Evolutionary conservation across 163 green algal genomes (phyloP), one percentile per base, ranked within the genome.

Genomic region (Coccomyxa subellipsoidea): DNA sequence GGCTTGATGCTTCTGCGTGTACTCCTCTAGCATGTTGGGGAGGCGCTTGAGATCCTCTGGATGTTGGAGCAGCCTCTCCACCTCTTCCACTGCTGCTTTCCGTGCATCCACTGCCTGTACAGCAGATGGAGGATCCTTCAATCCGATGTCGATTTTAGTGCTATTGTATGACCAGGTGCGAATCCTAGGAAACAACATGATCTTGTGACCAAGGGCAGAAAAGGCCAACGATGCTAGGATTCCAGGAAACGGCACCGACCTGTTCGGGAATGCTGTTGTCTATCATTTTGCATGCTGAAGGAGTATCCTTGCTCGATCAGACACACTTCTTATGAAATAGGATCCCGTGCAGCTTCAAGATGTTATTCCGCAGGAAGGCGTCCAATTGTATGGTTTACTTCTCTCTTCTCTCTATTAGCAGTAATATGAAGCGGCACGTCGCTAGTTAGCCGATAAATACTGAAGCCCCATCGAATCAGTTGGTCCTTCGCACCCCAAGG

Each of bases 31-130:
- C 54, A 95, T 77, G 8, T 85, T 82, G 3, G 83, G 37, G 36
- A 95, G 85, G 5, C 85, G 81, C 10, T 84, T 85, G 9, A 96
- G 78, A 82, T 94, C 90, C 59, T 97, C 92, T 0, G 92, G 91
- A 8, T 85, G 81, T 80, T 93, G 86, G 79, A 97, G 85, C 35
- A 96, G 82, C 29, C 85, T 81, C 31, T 90, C 78, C 2, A 97
- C 88, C 36, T 96, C 92, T 1, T 81, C 80, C 0, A 92, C 73
- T 27, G 91, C 93, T 21, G 81, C 77, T 34, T 89, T 85, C 1
- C 83, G 84, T 0, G 93, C 91, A 40, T 89, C 85, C 5, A 87
- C 70, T 0, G 87, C 89, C 92, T 96, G 88, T 29, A 38, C 36
- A n/a, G 34, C 25, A 38, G 3, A 9, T 59, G 5, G 21, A 27